Percentiles rank a stretch among this genome's conserved stretches.
Evolutionary conservation across 768 basidiomycete genomes (phyloP).

Genomic region (Fistulinella prunicolor): DNA sequence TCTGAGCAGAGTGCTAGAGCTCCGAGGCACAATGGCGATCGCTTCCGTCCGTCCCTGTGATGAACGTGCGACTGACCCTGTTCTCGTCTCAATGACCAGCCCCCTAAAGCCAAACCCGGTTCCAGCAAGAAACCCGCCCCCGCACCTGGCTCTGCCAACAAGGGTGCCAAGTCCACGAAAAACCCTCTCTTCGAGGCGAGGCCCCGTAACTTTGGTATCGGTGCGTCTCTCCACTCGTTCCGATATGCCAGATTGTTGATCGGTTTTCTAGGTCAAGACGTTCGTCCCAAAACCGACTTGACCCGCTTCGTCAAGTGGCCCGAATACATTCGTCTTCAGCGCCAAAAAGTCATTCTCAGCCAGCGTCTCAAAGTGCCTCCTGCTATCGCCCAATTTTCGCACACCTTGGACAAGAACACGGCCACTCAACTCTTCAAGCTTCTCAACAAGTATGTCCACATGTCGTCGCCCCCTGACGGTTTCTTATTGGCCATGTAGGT

Average conservation of each 20-base stretch:
- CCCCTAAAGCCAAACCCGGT: constrained; percentile 64
- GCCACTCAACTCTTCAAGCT: constrained; percentile 98
- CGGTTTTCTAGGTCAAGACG: constrained; percentile 74
- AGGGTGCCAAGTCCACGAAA: constrained; percentile 72
- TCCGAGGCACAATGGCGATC: constrained; percentile 43
- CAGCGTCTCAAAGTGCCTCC: constrained; percentile 98
- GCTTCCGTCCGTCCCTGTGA: constrained; percentile 22
- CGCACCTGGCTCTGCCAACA: constrained; percentile 79
- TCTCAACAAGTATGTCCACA: constrained; percentile 70
- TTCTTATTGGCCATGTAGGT: constrained; percentile 30
- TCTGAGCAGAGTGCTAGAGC: constrained; percentile 45
- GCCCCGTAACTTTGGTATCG: constrained; percentile 94
- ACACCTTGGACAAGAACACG: constrained; percentile 99
- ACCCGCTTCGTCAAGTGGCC: constrained; percentile 99
- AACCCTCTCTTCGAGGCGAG: constrained; percentile 94
- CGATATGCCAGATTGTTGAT: not conserved
- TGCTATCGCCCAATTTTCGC: constrained; percentile 95
- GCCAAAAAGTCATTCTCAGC: constrained; percentile 97
- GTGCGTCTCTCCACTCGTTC: constrained; percentile 42
- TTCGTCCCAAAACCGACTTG: constrained; percentile 84
- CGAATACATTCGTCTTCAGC: constrained; percentile 95
- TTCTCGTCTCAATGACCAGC: constrained; percentile 92
- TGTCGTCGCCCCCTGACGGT: not conserved
- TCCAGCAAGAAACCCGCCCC: constrained; percentile 82
- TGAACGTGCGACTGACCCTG: constrained; percentile 37